phyloP scores from a whole-genome alignment of 805 yeast species.

The Komagataella pseudopastoris region DNA sequence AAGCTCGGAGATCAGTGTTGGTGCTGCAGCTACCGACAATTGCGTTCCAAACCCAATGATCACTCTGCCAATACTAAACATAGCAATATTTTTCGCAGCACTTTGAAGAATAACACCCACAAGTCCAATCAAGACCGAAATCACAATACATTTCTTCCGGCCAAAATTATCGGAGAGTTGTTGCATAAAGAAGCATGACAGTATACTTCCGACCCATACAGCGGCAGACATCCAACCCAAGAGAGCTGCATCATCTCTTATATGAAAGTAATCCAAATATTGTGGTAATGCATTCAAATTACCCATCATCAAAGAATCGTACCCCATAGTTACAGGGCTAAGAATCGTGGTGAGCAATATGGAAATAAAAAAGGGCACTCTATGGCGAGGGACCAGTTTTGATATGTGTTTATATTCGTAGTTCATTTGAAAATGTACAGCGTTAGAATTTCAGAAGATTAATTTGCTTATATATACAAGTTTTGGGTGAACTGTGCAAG shows the following conservation, averaged over 20 bases:
- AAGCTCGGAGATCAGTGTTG: constrained; percentile 21
- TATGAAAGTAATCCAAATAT: constrained; percentile 10
- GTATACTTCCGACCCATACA: constrained; percentile 14
- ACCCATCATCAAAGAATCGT: constrained; percentile 14
- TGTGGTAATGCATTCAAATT: constrained; percentile 13
- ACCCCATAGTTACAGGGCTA: constrained; percentile 10
- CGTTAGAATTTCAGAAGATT: background rate
- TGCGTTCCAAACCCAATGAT: constrained; percentile 22
- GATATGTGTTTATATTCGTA: background rate
- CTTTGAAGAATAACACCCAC: constrained; percentile 24
- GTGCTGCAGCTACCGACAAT: constrained; percentile 18
- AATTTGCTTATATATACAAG: background rate
- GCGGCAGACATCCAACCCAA: constrained; percentile 15
- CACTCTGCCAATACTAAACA: constrained; percentile 22
- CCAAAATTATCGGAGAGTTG: constrained; percentile 15
- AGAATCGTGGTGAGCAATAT: background rate
- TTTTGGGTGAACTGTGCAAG: background rate
- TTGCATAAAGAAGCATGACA: constrained; percentile 13
- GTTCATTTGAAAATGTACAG: background rate
- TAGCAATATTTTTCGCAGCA: constrained; percentile 20
- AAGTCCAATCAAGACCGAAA: constrained; percentile 12
- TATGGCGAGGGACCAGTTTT: background rate
- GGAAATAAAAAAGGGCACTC: background rate
- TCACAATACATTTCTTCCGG: constrained; percentile 15
- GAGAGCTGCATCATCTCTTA: constrained; percentile 7